Conservation (phyloP, 2,329 filamentous ascomycete species). For the Hyphodiscus sp. region DNA sequence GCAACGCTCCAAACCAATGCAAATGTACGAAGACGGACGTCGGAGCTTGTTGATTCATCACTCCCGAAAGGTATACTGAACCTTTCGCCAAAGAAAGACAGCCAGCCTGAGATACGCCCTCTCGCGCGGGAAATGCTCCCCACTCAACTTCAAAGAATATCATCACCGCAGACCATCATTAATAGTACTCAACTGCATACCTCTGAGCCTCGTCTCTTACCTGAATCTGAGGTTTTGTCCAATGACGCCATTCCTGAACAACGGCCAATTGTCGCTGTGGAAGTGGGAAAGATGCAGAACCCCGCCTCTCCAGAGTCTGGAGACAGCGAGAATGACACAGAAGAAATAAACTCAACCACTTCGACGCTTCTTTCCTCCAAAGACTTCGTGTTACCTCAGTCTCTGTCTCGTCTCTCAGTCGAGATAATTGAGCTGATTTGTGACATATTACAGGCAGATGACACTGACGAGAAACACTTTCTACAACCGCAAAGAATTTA, state of each 20-base stretch:
- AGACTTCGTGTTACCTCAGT: slow-evolving; percentile 46
- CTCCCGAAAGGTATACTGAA: slow-evolving; percentile 22
- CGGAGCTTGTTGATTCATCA: slow-evolving; percentile 21
- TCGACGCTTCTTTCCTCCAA: slow-evolving; percentile 19
- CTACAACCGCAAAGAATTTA: slow-evolving; percentile 32
- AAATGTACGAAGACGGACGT: slow-evolving; percentile 10
- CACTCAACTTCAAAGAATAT: slow-evolving; percentile 31
- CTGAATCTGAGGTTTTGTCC: slow-evolving; percentile 2
- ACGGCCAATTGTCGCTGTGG: neutral
- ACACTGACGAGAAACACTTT: slow-evolving; percentile 43
- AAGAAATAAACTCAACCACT: neutral
- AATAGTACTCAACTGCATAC: slow-evolving; percentile 17
- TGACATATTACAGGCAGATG: slow-evolving; percentile 51
- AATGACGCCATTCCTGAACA: neutral
- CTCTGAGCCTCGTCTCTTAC: slow-evolving; percentile 2
- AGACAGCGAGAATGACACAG: neutral
- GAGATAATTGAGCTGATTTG: slow-evolving; percentile 55
- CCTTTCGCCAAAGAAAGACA: slow-evolving; percentile 13
- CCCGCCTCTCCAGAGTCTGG: neutral
- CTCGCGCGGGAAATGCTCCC: slow-evolving; percentile 4
- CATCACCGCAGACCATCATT: slow-evolving; percentile 20
- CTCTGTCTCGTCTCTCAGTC: slow-evolving; percentile 46
- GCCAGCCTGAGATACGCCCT: slow-evolving; percentile 11
- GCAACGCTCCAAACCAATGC: slow-evolving; percentile 3
- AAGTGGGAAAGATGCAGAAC: neutral